phyloP scores from a whole-genome alignment of 2,329 filamentous ascomycete species.

The Aspergillus brasiliensis region DNA sequence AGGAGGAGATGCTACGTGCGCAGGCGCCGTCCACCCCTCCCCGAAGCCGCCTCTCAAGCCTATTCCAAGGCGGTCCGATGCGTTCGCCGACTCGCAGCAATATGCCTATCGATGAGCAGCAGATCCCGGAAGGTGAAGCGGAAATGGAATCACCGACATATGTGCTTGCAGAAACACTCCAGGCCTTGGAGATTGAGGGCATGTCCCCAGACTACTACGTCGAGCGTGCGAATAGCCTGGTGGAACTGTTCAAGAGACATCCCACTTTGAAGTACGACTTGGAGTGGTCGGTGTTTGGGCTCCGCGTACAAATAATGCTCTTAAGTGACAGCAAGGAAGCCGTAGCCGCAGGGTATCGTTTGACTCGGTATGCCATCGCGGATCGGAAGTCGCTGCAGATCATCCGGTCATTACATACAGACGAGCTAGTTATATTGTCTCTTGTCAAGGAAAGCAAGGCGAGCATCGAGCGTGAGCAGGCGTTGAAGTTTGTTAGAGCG shows the following conservation, averaged over 20 bases:
- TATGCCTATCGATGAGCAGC: slow-evolving; percentile 36
- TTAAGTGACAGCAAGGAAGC: slow-evolving; percentile 95
- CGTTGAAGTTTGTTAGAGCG: slow-evolving; percentile 90
- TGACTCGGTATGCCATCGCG: slow-evolving; percentile 92
- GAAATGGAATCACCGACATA: slow-evolving; percentile 86
- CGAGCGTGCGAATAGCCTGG: slow-evolving; percentile 83
- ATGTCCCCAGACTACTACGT: slow-evolving; percentile 96
- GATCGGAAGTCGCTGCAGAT: slow-evolving; percentile 86
- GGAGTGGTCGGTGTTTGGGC: slow-evolving; percentile 91
- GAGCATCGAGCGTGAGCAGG: slow-evolving; percentile 95
- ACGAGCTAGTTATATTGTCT: slow-evolving; percentile 88
- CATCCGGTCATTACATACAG: slow-evolving; percentile 84
- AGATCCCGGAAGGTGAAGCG: slow-evolving; percentile 61
- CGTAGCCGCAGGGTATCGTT: slow-evolving; percentile 88
- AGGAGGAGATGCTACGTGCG: slow-evolving; percentile 61
- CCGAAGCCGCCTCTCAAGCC: slow-evolving; percentile 56
- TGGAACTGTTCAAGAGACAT: slow-evolving; percentile 94
- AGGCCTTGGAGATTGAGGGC: slow-evolving; percentile 82
- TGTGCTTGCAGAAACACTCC: slow-evolving; percentile 83
- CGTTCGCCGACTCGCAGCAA: slow-evolving; percentile 52
- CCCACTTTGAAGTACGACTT: slow-evolving; percentile 94
- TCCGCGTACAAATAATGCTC: slow-evolving; percentile 93
- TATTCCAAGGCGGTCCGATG: slow-evolving; percentile 59
- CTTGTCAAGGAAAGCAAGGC: slow-evolving; percentile 94
- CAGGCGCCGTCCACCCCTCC: slow-evolving; percentile 56